A percentile compares a stretch with the other conserved stretches of the same genome.
phyloP scores from a whole-genome alignment of 1,284 basidiomycete species.

The Austropuccinia psidii region DNA sequence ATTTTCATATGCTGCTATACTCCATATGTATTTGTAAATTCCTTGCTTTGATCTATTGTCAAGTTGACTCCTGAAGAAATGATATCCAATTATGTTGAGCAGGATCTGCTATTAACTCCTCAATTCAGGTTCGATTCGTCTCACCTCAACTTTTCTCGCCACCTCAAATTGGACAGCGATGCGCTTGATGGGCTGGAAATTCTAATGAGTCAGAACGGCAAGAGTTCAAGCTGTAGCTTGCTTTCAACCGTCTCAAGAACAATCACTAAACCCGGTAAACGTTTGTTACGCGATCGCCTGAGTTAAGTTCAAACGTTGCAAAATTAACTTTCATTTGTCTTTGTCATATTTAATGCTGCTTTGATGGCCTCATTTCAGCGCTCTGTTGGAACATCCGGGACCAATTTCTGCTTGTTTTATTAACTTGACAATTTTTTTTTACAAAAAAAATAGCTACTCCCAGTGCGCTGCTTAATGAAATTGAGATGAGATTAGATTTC shows the following conservation, averaged over 20 bases:
- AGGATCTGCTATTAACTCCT: slow-evolving; percentile 7
- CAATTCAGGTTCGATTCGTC: not conserved
- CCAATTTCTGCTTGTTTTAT: slow-evolving; percentile 44
- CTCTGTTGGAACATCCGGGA: slow-evolving; percentile 53
- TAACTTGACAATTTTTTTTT: not conserved
- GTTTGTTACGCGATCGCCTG: slow-evolving; percentile 17
- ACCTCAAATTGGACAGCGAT: slow-evolving; percentile 15
- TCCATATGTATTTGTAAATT: slow-evolving; percentile 7
- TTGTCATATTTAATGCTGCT: too few species aligned
- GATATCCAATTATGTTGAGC: slow-evolving; percentile 16
- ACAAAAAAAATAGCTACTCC: slow-evolving; percentile 60
- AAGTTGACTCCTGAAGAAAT: slow-evolving; percentile 14
- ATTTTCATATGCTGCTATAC: not conserved
- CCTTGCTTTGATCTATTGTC: not conserved
- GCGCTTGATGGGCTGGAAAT: slow-evolving; percentile 24
- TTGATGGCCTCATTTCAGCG: too few species aligned
- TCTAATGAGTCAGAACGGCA: slow-evolving; percentile 9
- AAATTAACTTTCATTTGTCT: too few species aligned
- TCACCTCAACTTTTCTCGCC: not conserved
- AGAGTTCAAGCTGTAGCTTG: slow-evolving; percentile 8
- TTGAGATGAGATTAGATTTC: slow-evolving; percentile 65
- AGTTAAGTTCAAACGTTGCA: slow-evolving; percentile 10
- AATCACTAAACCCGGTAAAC: slow-evolving; percentile 19
- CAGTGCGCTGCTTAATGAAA: slow-evolving; percentile 65
- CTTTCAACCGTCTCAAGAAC: slow-evolving; percentile 19